Conservation (phyloP, 306 rosid species). For the Cucumis sativus region DNA sequence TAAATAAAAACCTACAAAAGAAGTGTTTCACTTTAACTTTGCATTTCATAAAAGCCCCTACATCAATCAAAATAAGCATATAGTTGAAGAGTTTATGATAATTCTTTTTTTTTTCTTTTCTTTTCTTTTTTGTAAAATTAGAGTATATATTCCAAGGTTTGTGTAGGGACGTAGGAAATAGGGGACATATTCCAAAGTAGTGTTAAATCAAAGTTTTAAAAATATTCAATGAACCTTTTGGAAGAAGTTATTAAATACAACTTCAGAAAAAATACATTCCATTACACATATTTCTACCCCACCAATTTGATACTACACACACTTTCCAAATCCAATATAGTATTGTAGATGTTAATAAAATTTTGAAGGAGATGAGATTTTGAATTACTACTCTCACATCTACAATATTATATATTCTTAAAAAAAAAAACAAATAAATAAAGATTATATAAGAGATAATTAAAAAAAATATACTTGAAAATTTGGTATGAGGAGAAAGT, state of each 20-base stretch:
- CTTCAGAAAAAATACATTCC: not conserved
- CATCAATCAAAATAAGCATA: not conserved
- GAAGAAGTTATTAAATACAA: not conserved
- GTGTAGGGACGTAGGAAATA: not conserved
- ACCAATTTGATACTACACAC: not conserved
- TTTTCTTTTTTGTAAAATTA: not conserved
- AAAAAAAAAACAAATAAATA: too few species aligned
- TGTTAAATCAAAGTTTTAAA: not conserved
- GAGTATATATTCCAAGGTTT: not conserved
- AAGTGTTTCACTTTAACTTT: not conserved
- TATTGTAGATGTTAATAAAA: not conserved
- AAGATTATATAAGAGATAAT: too few species aligned
- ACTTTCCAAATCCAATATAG: not conserved
- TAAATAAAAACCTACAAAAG: not conserved
- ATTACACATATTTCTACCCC: not conserved
- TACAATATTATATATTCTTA: too few species aligned
- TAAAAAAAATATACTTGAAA: too few species aligned
- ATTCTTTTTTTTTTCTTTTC: not conserved
- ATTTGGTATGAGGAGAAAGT: too few species aligned
- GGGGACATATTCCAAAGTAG: not conserved
- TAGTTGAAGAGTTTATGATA: not conserved
- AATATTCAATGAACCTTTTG: not conserved
- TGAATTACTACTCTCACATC: not conserved
- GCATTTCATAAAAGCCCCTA: not conserved
- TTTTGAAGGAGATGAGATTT: too few species aligned